A percentile compares a stretch with the other conserved stretches of the same genome.
phyloP scores from a whole-genome alignment of 2,329 filamentous ascomycete species.

The Trichophyton benhamiae region DNA sequence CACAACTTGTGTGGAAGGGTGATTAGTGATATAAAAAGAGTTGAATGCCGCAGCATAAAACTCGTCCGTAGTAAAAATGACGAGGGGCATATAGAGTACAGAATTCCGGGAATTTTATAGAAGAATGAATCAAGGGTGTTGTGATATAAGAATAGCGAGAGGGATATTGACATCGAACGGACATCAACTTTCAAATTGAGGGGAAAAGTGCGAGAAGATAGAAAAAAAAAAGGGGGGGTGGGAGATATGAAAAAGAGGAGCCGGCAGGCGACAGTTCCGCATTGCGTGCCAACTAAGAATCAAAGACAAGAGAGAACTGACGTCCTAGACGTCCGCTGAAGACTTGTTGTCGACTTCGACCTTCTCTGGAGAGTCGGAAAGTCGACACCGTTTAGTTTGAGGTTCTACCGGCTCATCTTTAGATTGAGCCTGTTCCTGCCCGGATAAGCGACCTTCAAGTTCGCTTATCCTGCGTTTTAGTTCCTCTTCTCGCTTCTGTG shows the following conservation, averaged over 20 bases:
- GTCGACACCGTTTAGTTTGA: conserved; percentile 43
- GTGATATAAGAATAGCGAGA: neutral
- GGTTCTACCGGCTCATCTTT: conserved; percentile 32
- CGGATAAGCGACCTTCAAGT: conserved; percentile 46
- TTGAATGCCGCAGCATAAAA: neutral
- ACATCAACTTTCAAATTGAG: neutral
- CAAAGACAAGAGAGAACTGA: neutral
- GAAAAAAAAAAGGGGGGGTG: neutral
- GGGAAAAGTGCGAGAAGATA: neutral
- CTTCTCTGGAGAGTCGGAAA: conserved; percentile 25
- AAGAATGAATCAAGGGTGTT: neutral
- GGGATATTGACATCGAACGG: neutral
- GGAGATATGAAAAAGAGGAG: neutral
- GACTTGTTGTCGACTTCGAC: neutral
- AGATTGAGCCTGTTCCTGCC: conserved; percentile 16
- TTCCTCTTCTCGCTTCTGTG: conserved; percentile 64
- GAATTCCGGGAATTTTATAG: neutral
- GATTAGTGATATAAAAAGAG: neutral
- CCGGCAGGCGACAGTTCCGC: neutral
- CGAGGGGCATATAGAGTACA: neutral
- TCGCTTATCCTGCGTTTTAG: conserved; percentile 74
- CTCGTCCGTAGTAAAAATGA: neutral
- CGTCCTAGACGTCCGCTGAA: neutral
- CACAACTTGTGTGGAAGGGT: conserved; percentile 1
- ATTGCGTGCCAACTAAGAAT: neutral